Evolutionary conservation across 2,329 filamentous ascomycete species (phyloP), one percentile per base, ranked within the genome.

Genomic region (Cladosporium cucumerinum): DNA sequence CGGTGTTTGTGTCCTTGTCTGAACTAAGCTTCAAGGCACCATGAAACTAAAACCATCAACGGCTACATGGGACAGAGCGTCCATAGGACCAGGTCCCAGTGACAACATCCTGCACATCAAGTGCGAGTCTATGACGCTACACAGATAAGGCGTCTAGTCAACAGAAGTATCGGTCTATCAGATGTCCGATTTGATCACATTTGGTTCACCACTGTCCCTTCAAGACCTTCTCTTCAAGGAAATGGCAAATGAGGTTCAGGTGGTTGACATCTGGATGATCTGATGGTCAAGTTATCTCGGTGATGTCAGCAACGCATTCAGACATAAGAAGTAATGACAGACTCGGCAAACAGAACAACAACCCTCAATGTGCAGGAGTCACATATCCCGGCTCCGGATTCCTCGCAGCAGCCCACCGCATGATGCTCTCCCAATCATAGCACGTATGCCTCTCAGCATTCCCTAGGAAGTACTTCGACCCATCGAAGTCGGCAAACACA

Each of bases 211-310:
- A n/a, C n/a, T n/a, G n/a, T n/a, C n/a, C n/a, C n/a, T n/a, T n/a
- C n/a, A n/a, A n/a, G n/a, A n/a, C n/a, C n/a, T n/a, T n/a, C n/a
- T n/a, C n/a, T n/a, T n/a, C n/a, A 28, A 28, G 26, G 3, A 4
- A 30, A 70, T 86, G 51, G 78, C 80, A 16, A 85, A 85, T 69
- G 58, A 68, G 32, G 72, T 80, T 55, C 80, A 82, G 65, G 72
- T 76, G 11, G 66, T 77, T 21, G 69, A 73, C 18, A 28, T 28
- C 7, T 7, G 26, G 7, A 28, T 28, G 26, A 66, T 77, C 14
- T 76, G 57, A 51, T 14, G 2, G 36, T 14, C 14, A 34, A 34
- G 32, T 34, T 4, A 12, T 34, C 3, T 16, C 12, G 12, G 10
- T 34, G 12, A 34, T 5, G 28, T 30, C 2, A 14, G 5, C 14